A percentile compares a stretch with the other conserved stretches of the same genome.
Evolutionary conservation across 345 rosid species (phyloP).

Genomic region (Boechera divaricarpa): DNA sequence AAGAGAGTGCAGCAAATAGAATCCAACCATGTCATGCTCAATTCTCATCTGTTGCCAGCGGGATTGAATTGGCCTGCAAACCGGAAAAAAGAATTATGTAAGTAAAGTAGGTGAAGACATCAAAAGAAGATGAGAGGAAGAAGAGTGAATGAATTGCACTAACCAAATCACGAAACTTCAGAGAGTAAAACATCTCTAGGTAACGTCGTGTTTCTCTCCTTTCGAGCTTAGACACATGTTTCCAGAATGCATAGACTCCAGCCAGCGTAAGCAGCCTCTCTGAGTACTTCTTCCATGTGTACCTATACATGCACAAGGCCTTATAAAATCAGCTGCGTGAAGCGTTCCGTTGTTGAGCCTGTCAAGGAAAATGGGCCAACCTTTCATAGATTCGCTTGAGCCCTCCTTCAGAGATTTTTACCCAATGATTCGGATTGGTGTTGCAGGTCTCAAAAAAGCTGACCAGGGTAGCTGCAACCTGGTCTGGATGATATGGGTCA

Average conservation of each 20-base stretch:
- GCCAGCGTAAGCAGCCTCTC: conserved; percentile 60
- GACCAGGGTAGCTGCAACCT: conserved; percentile 48
- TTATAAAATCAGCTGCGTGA: conserved; percentile 10
- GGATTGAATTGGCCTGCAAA: conserved; percentile 54
- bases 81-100: background rate
- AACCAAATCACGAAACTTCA: conserved; percentile 62
- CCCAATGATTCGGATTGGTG: conserved; percentile 53
- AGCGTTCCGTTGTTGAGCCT: background rate
- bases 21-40: conserved; percentile 22
- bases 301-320: conserved; percentile 45
- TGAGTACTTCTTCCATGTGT: conserved; percentile 67
- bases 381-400: conserved; percentile 59
- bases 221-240: conserved; percentile 64
- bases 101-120: background rate
- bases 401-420: conserved; percentile 53
- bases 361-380: conserved; percentile 35
- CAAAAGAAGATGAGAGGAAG: background rate
- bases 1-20: conserved; percentile 20
- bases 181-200: conserved; percentile 66
- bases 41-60: conserved; percentile 47
- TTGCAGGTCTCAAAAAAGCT: conserved; percentile 51
- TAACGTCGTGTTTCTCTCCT: conserved; percentile 61
- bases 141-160: conserved; percentile 34
- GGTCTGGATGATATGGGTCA: conserved; percentile 58
- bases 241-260: conserved; percentile 68